Conservation (phyloP, 768 basidiomycete species). For the Amanita subjunquillea region DNA sequence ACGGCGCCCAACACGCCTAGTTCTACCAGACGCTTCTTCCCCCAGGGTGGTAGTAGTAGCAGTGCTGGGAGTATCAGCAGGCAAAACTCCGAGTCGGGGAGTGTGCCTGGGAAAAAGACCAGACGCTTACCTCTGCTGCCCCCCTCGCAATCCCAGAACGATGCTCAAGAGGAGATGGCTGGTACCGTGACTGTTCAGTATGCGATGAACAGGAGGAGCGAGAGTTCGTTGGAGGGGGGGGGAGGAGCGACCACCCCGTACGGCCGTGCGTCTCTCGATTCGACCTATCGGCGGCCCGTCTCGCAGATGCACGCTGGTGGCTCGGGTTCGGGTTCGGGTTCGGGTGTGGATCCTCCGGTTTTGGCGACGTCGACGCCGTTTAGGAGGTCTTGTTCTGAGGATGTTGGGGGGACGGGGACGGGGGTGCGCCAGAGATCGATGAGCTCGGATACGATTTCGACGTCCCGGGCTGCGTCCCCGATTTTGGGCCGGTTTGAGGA, state of each 20-base stretch:
- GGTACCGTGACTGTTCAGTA: too few species aligned
- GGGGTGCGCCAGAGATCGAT: background rate
- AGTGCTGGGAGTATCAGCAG: background rate
- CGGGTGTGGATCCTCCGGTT: too few species aligned
- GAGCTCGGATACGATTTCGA: background rate
- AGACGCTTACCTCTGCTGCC: too few species aligned
- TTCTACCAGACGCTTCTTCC: background rate
- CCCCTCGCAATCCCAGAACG: too few species aligned
- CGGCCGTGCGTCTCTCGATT: constrained; percentile 2
- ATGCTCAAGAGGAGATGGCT: too few species aligned
- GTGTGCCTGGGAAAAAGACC: background rate
- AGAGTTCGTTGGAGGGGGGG: background rate
- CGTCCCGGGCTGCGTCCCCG: background rate
- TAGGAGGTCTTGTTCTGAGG: too few species aligned
- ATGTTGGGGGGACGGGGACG: too few species aligned
- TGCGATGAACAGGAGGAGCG: too few species aligned
- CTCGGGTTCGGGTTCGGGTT: too few species aligned
- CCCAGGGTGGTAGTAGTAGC: too few species aligned
- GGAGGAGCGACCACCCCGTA: background rate
- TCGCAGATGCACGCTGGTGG: background rate
- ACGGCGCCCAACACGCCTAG: background rate
- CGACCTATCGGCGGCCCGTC: background rate
- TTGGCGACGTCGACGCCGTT: too few species aligned
- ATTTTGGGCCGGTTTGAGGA: background rate
- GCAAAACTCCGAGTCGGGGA: background rate